Evolutionary conservation across 768 basidiomycete species (phyloP).

Genomic region (Phaeotremella skinneri): DNA sequence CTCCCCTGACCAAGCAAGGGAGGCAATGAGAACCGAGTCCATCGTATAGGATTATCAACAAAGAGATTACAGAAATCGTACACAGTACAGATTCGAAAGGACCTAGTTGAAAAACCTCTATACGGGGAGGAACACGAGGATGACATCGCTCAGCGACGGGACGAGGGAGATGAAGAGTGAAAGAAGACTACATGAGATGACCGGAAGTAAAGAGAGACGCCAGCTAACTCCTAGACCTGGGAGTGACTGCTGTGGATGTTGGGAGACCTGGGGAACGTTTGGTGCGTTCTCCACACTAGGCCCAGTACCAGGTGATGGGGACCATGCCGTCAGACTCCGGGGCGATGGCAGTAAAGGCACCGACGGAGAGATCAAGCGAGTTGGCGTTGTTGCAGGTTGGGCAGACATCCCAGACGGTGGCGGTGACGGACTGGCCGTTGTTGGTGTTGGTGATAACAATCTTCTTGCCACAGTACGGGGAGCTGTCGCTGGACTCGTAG

Average conservation of each 20-base stretch:
- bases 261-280: no score
- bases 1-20: background rate
- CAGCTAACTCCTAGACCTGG: background rate
- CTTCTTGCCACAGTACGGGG: conserved; percentile 64
- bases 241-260: no score
- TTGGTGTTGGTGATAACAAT: conserved; percentile 65
- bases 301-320: conserved; percentile 52
- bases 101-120: background rate
- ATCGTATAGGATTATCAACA: conserved; percentile 1
- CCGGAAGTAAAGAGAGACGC: background rate
- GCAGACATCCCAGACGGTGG: conserved; percentile 74
- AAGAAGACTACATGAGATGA: background rate
- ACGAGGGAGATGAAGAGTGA: background rate
- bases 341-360: conserved; percentile 65
- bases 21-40: background rate
- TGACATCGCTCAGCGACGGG: background rate
- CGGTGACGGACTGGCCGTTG: conserved; percentile 62
- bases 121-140: background rate
- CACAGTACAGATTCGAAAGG: conserved; percentile 2
- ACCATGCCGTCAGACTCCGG: conserved; percentile 58
- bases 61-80: background rate
- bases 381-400: conserved; percentile 67
- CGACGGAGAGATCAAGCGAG: conserved; percentile 60
- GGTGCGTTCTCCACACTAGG: background rate
- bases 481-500: conserved; percentile 59